phyloP scores from a whole-genome alignment of 495 filamentous ascomycete species.

The Podospora bellae-mahoneyi region DNA sequence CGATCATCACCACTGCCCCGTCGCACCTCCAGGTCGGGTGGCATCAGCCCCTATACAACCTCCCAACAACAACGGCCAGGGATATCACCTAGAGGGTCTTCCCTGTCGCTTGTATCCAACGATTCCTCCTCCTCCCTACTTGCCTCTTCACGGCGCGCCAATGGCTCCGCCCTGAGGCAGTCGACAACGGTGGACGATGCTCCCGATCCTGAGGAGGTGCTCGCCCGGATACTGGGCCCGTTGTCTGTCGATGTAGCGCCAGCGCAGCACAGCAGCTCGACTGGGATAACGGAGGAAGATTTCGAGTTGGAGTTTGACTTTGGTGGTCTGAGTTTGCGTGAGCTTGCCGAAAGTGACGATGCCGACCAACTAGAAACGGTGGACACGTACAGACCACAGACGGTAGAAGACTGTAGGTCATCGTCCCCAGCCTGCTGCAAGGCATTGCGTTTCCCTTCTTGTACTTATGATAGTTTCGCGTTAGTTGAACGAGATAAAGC shows the following conservation, averaged over 20 bases:
- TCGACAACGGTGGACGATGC: constrained; percentile 51
- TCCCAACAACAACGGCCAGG: constrained; percentile 56
- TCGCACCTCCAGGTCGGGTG: constrained; percentile 50
- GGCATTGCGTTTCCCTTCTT: constrained; percentile 26
- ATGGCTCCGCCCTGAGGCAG: constrained; percentile 65
- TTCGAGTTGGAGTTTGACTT: constrained; percentile 68
- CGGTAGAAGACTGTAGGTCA: constrained; percentile 70
- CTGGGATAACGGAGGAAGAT: constrained; percentile 42
- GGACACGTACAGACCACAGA: constrained; percentile 59
- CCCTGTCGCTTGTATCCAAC: constrained; percentile 63
- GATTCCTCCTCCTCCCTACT: constrained; percentile 73
- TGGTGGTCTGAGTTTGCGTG: constrained; percentile 66
- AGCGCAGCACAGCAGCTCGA: constrained; percentile 13
- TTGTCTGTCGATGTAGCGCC: constrained; percentile 21
- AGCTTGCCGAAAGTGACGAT: constrained; percentile 55
- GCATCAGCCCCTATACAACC: constrained; percentile 52
- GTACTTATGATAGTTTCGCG: constrained; percentile 27
- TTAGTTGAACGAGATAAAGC: constrained; percentile 79
- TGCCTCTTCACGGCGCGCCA: constrained; percentile 55
- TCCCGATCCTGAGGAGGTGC: constrained; percentile 67
- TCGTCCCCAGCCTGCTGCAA: constrained; percentile 2
- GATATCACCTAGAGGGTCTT: constrained; percentile 56
- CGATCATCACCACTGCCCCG: constrained; percentile 66
- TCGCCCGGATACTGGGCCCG: constrained; percentile 67
- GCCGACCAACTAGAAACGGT: constrained; percentile 36